phyloP scores from a whole-genome alignment of 1,284 basidiomycete species.

The Exobasidium rhododendri region DNA sequence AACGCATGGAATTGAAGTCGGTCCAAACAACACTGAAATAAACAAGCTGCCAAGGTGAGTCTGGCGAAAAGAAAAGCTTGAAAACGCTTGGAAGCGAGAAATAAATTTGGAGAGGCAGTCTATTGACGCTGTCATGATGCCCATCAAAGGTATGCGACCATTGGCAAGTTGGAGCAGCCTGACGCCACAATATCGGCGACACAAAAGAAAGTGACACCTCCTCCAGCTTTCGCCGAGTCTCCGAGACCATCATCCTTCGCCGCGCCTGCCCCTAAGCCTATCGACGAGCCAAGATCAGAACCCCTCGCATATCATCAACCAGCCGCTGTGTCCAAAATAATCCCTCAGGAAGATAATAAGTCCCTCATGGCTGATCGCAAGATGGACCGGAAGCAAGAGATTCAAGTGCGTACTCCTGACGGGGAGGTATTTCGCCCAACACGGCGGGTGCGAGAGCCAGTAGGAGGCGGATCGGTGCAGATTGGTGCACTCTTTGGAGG shows the following conservation, averaged over 20 bases:
- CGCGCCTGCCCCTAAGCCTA: too few relatives aligned
- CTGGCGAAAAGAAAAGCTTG: neutral
- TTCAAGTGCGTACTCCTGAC: neutral
- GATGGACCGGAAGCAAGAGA: too few relatives aligned
- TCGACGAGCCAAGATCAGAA: too few relatives aligned
- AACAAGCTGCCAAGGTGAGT: constrained; percentile 36
- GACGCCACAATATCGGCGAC: constrained; percentile 7
- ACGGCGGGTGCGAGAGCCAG: constrained; percentile 41
- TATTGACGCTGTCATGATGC: too few relatives aligned
- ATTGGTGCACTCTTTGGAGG: constrained; percentile 37
- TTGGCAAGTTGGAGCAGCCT: constrained; percentile 24
- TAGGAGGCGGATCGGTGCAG: constrained; percentile 34
- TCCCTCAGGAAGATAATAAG: too few relatives aligned
- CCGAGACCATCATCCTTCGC: constrained; percentile 11
- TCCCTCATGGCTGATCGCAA: too few relatives aligned
- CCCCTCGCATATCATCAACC: too few relatives aligned
- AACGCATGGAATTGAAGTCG: constrained; percentile 41
- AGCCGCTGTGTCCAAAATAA: too few relatives aligned
- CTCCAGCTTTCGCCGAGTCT: too few relatives aligned
- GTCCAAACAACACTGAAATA: constrained; percentile 42
- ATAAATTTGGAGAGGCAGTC: too few relatives aligned
- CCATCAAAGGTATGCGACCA: constrained; percentile 36
- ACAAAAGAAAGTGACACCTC: neutral
- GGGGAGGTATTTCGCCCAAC: constrained; percentile 44
- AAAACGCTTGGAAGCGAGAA: neutral